These are phyloP conservation scores for Fusarium brachygibbosum DNA, from an alignment of 2,329 filamentous ascomycete genomes.

Conservation along the genomic window DNA sequence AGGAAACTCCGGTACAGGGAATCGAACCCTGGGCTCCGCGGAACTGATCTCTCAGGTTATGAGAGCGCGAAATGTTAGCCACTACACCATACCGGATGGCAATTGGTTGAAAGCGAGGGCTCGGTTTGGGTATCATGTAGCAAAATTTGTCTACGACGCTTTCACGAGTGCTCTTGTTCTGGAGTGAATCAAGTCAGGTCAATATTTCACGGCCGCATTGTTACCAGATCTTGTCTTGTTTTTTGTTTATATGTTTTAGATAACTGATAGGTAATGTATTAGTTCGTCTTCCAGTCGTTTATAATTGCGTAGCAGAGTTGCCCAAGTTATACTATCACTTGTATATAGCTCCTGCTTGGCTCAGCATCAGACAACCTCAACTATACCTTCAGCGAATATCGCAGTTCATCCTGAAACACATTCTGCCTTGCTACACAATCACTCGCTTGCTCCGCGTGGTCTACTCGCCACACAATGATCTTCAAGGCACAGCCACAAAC, in stretches of 20 bases:
- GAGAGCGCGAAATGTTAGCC: conserved; percentile 55
- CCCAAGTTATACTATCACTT: background rate
- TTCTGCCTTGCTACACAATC: background rate
- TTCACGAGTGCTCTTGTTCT: background rate
- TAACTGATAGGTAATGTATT: background rate
- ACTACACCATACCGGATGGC: conserved; percentile 53
- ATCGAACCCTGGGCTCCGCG: conserved; percentile 50
- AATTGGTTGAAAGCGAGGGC: background rate
- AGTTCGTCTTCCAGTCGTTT: background rate
- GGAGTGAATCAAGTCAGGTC: too few species aligned
- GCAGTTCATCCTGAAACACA: background rate
- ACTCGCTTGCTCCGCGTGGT: background rate
- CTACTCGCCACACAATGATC: conserved; percentile 1
- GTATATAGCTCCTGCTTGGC: background rate
- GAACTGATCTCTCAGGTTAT: conserved; percentile 35
- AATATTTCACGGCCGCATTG: background rate
- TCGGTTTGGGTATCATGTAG: accelerated
- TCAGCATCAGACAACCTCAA: background rate
- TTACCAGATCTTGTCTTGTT: background rate
- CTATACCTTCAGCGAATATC: background rate
- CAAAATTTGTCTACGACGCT: too few species aligned
- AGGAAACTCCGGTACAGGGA: conserved; percentile 47
- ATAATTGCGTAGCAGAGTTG: background rate
- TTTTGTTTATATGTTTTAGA: background rate
- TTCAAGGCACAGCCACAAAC: conserved; percentile 1